Evolutionary conservation across 2,329 filamentous ascomycete species (phyloP).

Genomic region (Leptographium flavum): DNA sequence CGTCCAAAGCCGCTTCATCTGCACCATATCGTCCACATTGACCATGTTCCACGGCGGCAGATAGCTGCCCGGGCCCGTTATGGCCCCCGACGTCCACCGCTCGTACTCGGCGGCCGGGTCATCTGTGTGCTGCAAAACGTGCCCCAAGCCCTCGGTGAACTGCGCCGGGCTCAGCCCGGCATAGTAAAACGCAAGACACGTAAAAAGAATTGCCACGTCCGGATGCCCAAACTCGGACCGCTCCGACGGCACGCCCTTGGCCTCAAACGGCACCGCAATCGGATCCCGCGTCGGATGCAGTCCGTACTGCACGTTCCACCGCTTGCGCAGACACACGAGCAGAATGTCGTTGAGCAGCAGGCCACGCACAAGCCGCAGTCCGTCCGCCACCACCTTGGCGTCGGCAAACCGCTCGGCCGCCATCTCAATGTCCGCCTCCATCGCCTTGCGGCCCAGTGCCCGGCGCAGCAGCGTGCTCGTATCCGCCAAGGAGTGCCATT

Average conservation of each 20-base stretch:
- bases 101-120: slow-evolving; percentile 44
- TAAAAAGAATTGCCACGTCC: slow-evolving; percentile 50
- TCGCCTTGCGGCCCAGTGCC: neutral
- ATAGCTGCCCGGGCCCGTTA: slow-evolving; percentile 25
- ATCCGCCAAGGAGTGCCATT: no score
- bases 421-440: neutral
- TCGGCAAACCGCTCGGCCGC: slow-evolving; percentile 3
- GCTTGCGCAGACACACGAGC: slow-evolving; percentile 42
- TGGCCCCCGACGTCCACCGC: slow-evolving; percentile 24
- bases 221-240: slow-evolving; percentile 55
- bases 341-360: slow-evolving; percentile 47
- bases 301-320: slow-evolving; percentile 54
- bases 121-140: slow-evolving; percentile 34
- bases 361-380: slow-evolving; percentile 45
- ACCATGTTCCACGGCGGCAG: slow-evolving; percentile 40
- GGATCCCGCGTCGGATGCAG: slow-evolving; percentile 38
- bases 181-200: slow-evolving; percentile 55
- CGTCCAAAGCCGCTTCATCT: slow-evolving; percentile 35
- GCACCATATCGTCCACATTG: slow-evolving; percentile 41
- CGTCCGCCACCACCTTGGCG: neutral
- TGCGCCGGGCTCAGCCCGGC: slow-evolving; percentile 35
- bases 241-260: slow-evolving; percentile 48
- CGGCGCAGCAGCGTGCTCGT: neutral
- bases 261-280: slow-evolving; percentile 52
- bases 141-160: slow-evolving; percentile 31